Evolutionary conservation across 2,329 filamentous ascomycete species (phyloP).

Genomic region (Cadophora sp.): DNA sequence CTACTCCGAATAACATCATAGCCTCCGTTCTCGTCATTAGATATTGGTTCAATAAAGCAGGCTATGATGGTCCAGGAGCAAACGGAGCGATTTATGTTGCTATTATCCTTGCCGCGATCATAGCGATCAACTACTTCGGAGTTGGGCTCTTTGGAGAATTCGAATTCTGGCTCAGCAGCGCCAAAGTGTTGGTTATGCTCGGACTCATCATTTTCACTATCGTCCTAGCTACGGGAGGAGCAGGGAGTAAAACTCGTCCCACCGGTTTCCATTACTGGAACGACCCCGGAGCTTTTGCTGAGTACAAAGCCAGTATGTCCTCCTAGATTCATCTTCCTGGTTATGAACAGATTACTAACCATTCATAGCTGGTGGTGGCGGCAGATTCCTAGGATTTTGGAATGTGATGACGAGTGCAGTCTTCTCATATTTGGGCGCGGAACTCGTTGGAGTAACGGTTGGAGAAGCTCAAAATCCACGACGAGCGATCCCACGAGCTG

Average conservation of each 20-base stretch:
- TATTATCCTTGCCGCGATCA: constrained; percentile 67
- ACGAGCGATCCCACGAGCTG: constrained; percentile 70
- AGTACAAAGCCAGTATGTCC: constrained; percentile 36
- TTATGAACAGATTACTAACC: constrained; percentile 18
- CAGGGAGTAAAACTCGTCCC: constrained; percentile 57
- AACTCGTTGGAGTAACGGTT: constrained; percentile 67
- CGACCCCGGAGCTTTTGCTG: constrained; percentile 52
- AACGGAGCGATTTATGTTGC: constrained; percentile 84
- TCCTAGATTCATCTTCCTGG: neutral
- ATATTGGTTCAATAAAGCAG: constrained; percentile 70
- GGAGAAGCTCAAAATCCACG: constrained; percentile 68
- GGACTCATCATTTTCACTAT: constrained; percentile 71
- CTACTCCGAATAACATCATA: constrained; percentile 84
- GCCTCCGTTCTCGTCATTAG: constrained; percentile 80
- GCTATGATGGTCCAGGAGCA: constrained; percentile 49
- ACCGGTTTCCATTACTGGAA: constrained; percentile 60
- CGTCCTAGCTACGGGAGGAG: constrained; percentile 68
- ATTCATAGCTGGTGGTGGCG: constrained; percentile 48
- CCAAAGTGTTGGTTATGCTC: constrained; percentile 71
- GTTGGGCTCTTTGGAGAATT: constrained; percentile 49
- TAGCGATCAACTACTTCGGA: constrained; percentile 70
- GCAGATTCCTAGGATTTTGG: constrained; percentile 66
- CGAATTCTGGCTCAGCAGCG: constrained; percentile 61
- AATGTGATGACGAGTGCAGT: constrained; percentile 56
- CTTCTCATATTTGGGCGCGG: constrained; percentile 69